These are phyloP conservation scores for Arthrobotrys musiformis DNA, from an alignment of 2,329 filamentous ascomycete genomes.

Conservation along the genomic window DNA sequence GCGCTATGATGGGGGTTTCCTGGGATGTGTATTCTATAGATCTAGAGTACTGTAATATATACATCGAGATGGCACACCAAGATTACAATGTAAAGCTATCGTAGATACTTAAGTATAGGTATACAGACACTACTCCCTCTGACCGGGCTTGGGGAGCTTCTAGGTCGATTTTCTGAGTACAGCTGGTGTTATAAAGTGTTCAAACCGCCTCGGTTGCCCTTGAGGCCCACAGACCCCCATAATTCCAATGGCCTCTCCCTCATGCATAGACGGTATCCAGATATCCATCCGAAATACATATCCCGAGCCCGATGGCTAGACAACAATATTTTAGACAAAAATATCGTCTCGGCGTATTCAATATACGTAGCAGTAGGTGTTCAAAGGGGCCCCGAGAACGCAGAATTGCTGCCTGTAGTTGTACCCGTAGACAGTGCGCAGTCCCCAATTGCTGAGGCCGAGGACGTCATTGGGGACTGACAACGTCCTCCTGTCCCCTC, in stretches of 20 bases:
- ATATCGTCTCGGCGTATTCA: too few species aligned
- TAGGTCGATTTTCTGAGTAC: not conserved
- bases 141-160: not conserved
- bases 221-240: too few species aligned
- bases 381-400: too few species aligned
- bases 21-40: constrained; percentile 44
- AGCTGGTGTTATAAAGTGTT: not conserved
- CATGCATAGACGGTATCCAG: too few species aligned
- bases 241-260: too few species aligned
- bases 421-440: too few species aligned
- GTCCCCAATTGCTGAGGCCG: not conserved
- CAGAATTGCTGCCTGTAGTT: too few species aligned
- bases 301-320: too few species aligned
- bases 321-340: too few species aligned
- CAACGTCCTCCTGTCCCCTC: not conserved
- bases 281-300: too few species aligned
- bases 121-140: not conserved
- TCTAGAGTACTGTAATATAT: constrained; percentile 43
- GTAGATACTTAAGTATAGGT: not conserved
- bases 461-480: not conserved
- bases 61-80: constrained; percentile 9
- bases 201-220: not conserved
- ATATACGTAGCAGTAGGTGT: too few species aligned
- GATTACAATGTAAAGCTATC: too few species aligned
- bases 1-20: constrained; percentile 10